Percentiles rank a stretch among this genome's conserved stretches.
Evolutionary conservation across 768 basidiomycete species (phyloP).

Genomic region (Boletus subparvulus): DNA sequence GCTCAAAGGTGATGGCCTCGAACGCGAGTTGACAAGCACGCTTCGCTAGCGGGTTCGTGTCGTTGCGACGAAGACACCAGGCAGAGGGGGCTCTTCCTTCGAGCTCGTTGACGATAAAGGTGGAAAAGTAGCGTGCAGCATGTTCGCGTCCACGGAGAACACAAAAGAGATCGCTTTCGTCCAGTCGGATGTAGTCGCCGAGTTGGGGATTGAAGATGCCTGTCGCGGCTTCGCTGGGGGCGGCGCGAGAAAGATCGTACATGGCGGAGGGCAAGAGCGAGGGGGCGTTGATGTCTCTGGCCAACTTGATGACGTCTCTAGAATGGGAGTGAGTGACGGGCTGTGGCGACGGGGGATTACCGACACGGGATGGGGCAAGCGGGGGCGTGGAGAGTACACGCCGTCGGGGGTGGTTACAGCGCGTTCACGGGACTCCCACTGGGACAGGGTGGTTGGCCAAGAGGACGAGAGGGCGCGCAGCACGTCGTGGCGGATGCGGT

Average conservation of each 20-base stretch:
- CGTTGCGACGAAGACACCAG: slow-evolving; percentile 50
- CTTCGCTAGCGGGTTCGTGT: slow-evolving; percentile 43
- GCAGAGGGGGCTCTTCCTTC: slow-evolving; percentile 58
- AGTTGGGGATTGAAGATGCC: slow-evolving; percentile 45
- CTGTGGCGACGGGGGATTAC: slow-evolving; percentile 24
- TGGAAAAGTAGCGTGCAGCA: slow-evolving; percentile 70
- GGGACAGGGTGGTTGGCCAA: slow-evolving; percentile 62
- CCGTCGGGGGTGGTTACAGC: slow-evolving; percentile 49
- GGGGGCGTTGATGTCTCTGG: slow-evolving; percentile 51
- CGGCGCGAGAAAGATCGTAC: slow-evolving; percentile 73
- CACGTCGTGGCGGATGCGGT: slow-evolving; percentile 55
- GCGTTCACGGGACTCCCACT: slow-evolving; percentile 71
- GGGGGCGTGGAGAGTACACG: slow-evolving; percentile 53
- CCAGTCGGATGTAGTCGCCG: slow-evolving; percentile 39
- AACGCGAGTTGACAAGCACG: slow-evolving; percentile 70
- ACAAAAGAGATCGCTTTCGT: slow-evolving; percentile 54
- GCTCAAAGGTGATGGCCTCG: slow-evolving; percentile 71
- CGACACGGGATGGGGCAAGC: slow-evolving; percentile 69
- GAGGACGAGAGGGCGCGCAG: slow-evolving; percentile 48
- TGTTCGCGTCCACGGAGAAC: slow-evolving; percentile 71
- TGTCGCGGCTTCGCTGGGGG: slow-evolving; percentile 58
- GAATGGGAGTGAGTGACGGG: slow-evolving; percentile 7
- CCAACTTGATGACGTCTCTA: slow-evolving; percentile 68
- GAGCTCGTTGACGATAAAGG: slow-evolving; percentile 72
- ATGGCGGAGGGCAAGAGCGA: slow-evolving; percentile 73